phyloP scores from a whole-genome alignment of 805 yeast genomes.

The Sugiyamaella floridensis region DNA sequence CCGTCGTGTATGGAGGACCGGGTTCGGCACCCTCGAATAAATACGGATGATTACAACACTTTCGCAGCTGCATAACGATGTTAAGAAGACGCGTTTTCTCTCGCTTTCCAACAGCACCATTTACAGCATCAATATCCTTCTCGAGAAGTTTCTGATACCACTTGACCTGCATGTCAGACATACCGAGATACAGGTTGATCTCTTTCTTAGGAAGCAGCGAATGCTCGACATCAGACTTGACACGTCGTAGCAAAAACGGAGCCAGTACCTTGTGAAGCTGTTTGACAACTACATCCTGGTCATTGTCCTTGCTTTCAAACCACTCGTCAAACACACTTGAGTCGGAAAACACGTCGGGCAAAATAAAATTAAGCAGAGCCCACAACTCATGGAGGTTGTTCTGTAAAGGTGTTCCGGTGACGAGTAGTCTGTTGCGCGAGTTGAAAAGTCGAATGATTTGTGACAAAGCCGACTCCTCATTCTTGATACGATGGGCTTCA shows the following conservation, averaged over 20 bases:
- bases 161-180: constrained; percentile 89
- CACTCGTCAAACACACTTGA: constrained; percentile 85
- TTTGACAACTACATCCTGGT: constrained; percentile 76
- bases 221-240: constrained; percentile 88
- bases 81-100: constrained; percentile 87
- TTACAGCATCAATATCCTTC: constrained; percentile 92
- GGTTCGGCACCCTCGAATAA: constrained; percentile 99
- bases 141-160: constrained; percentile 89
- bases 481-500: constrained; percentile 95
- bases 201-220: constrained; percentile 87
- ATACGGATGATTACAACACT: constrained; percentile 96
- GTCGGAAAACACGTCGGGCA: constrained; percentile 94
- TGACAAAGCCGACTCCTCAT: constrained; percentile 85
- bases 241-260: constrained; percentile 83
- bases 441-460: constrained; percentile 87
- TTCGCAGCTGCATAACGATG: constrained; percentile 93
- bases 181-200: constrained; percentile 80
- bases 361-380: constrained; percentile 83
- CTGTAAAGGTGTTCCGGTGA: constrained; percentile 95
- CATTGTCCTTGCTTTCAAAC: constrained; percentile 56
- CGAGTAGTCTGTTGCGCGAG: constrained; percentile 74
- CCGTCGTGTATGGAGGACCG: constrained; percentile 95
- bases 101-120: constrained; percentile 89
- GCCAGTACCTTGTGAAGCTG: constrained; percentile 82
- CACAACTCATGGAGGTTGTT: constrained; percentile 92